phyloP scores from a whole-genome alignment of 2,329 filamentous ascomycete species.

The Penicillium digitatum region DNA sequence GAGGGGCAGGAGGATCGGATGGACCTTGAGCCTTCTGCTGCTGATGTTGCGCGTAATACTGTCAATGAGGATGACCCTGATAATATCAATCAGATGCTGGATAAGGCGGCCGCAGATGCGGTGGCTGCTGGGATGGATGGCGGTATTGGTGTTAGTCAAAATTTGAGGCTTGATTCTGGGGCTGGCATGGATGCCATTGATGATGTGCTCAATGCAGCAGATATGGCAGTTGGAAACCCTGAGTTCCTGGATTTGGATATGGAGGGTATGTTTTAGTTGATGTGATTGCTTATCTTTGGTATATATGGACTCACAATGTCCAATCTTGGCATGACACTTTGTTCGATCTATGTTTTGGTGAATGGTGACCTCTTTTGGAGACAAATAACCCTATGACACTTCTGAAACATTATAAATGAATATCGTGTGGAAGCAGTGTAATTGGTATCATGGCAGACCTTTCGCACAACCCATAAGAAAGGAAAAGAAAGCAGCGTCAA shows the following conservation, averaged over 20 bases:
- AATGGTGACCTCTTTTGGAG: not conserved
- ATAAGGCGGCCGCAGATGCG: slow-evolving; percentile 36
- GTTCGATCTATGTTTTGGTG: not conserved
- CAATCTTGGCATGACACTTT: not conserved
- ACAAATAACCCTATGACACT: not conserved
- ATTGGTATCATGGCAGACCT: not conserved
- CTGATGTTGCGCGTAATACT: slow-evolving; percentile 10
- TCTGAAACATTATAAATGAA: not conserved
- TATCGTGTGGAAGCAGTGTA: not conserved
- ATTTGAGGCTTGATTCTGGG: slow-evolving; percentile 26
- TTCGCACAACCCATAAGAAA: not conserved
- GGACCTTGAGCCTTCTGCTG: slow-evolving; percentile 28
- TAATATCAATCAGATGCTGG: slow-evolving; percentile 40
- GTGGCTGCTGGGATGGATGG: slow-evolving; percentile 34
- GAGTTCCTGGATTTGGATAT: slow-evolving; percentile 46
- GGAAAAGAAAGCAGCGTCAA: not conserved
- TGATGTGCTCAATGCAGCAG: slow-evolving; percentile 43
- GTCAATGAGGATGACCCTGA: slow-evolving; percentile 28
- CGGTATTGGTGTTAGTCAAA: slow-evolving; percentile 20
- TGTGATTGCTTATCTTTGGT: not conserved
- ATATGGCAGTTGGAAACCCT: slow-evolving; percentile 44
- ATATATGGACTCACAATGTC: not conserved
- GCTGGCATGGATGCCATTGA: slow-evolving; percentile 40
- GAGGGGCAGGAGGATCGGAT: slow-evolving; percentile 31
- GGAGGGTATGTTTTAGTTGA: slow-evolving; percentile 42